Conservation (phyloP, 2,329 filamentous ascomycete genomes). For the Aspergillus sp. region DNA sequence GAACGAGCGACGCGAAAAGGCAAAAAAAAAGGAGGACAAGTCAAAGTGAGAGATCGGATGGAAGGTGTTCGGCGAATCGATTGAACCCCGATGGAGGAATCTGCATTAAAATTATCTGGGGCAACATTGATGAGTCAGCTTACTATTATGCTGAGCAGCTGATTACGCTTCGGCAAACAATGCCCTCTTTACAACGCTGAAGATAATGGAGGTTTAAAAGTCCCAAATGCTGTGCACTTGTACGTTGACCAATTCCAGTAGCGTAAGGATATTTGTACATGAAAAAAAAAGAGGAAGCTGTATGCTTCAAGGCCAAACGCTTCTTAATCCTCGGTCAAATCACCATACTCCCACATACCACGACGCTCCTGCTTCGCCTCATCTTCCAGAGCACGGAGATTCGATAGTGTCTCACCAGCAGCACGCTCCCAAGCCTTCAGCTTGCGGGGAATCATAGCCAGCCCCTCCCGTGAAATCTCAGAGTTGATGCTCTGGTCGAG, state of each 20-base stretch:
- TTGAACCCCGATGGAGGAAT: not conserved
- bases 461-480: constrained; percentile 77
- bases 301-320: not conserved
- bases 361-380: constrained; percentile 76
- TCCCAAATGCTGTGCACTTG: not conserved
- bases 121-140: not conserved
- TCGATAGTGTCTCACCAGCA: constrained; percentile 69
- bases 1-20: not conserved
- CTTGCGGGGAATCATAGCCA: constrained; percentile 90
- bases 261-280: constrained; percentile 8
- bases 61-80: constrained; percentile 1
- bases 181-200: not conserved
- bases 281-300: not conserved
- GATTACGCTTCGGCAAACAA: not conserved
- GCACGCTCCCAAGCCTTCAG: constrained; percentile 86
- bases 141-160: not conserved
- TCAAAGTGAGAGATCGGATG: not conserved
- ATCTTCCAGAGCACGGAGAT: constrained; percentile 70
- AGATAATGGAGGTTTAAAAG: not conserved
- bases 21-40: not conserved
- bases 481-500: constrained; percentile 83
- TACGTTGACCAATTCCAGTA: not conserved
- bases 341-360: constrained; percentile 98
- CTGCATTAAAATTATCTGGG: not conserved
- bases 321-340: constrained; percentile 80